These are phyloP conservation scores for Fusarium pseudocircinatum DNA, from an alignment of 2,329 filamentous ascomycete species.

Conservation along the genomic window DNA sequence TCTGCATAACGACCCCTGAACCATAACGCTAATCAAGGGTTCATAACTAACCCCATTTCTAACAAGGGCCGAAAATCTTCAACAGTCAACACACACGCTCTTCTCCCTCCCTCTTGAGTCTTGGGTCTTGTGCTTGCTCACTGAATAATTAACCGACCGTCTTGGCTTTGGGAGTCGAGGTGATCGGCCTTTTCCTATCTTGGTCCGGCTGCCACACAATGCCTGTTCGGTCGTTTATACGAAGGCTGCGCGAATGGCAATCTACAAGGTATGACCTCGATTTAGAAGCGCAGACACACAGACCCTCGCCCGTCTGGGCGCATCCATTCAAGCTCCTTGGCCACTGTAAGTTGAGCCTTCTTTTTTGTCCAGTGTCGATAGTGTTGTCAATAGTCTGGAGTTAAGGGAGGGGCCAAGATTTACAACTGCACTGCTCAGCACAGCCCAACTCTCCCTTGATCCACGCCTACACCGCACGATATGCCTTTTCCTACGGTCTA, in stretches of 20 bases:
- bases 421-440: not conserved
- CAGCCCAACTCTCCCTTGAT: not conserved
- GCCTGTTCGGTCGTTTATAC: conserved; percentile 1
- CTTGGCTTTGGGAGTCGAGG: not conserved
- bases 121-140: not conserved
- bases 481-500: not conserved
- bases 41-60: conserved; percentile 7
- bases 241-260: conserved; percentile 9
- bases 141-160: not conserved
- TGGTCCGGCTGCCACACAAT: not conserved
- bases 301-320: not conserved
- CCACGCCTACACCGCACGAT: not conserved
- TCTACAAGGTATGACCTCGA: conserved; percentile 15
- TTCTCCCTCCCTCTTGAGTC: not conserved
- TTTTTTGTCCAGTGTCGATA: conserved; percentile 1
- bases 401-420: not conserved
- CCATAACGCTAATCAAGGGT: conserved; percentile 4
- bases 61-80: conserved; percentile 2
- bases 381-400: conserved; percentile 1
- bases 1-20: not conserved
- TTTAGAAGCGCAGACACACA: conserved; percentile 23
- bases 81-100: not conserved
- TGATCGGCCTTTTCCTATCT: not conserved
- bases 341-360: conserved; percentile 2
- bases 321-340: conserved; percentile 16